Evolutionary conservation across 345 rosid genomes (phyloP).

Genomic region (Geranium brycei): DNA sequence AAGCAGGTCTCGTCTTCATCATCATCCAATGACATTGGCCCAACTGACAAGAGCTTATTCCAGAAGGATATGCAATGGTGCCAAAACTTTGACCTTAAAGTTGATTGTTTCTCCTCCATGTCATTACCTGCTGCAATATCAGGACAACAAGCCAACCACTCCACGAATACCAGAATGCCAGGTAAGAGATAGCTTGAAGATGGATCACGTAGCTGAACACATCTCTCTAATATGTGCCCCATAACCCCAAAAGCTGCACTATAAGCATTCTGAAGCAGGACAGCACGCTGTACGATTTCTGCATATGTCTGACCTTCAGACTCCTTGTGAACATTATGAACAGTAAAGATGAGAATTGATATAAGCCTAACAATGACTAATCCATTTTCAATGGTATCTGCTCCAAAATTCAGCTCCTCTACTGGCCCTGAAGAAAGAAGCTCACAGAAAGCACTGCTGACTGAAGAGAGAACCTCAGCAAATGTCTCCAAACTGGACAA

Average conservation of each 20-base stretch:
- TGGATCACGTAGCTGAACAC: conserved; percentile 50
- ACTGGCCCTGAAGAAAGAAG: conserved; percentile 54
- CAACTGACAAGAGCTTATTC: conserved; percentile 47
- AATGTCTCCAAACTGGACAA: conserved; percentile 79
- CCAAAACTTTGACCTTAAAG: conserved; percentile 60
- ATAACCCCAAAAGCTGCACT: conserved; percentile 66
- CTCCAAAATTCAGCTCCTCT: conserved; percentile 57
- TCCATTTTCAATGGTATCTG: conserved; percentile 52
- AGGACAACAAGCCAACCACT: conserved; percentile 89
- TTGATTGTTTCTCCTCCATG: conserved; percentile 52
- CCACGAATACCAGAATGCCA: conserved; percentile 69
- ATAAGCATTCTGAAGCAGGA: conserved; percentile 64
- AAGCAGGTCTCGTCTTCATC: conserved; percentile 76
- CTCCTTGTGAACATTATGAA: conserved; percentile 62
- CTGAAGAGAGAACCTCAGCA: conserved; percentile 53
- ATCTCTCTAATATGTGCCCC: conserved; percentile 48
- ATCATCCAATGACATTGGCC: conserved; percentile 43
- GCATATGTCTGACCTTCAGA: conserved; percentile 76
- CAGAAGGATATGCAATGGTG: conserved; percentile 45
- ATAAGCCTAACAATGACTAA: conserved; percentile 61
- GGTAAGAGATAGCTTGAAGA: conserved; percentile 70
- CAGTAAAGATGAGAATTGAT: conserved; percentile 57
- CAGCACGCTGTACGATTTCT: conserved; percentile 84
- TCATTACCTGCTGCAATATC: conserved; percentile 57
- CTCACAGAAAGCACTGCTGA: conserved; percentile 46